phyloP scores from a whole-genome alignment of 2,329 filamentous ascomycete species.

The Saccharata proteae region DNA sequence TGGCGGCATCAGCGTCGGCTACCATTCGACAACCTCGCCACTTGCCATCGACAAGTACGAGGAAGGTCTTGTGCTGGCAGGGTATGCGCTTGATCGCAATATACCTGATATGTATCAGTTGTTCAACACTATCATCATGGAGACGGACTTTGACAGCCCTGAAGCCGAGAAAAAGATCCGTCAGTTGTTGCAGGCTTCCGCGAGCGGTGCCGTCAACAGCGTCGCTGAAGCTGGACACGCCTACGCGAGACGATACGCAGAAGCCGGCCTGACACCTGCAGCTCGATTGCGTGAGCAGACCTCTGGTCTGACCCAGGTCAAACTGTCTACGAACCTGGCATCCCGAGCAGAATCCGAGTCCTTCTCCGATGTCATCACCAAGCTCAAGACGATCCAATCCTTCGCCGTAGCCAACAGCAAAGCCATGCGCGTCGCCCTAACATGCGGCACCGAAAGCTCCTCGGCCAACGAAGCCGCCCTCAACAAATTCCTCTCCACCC shows the following conservation, averaged over 20 bases:
- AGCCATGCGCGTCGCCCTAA: slow-evolving; percentile 67
- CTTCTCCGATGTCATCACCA: slow-evolving; percentile 62
- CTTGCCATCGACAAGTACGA: slow-evolving; percentile 55
- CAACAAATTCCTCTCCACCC: slow-evolving; percentile 52
- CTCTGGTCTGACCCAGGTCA: slow-evolving; percentile 81
- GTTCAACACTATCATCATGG: slow-evolving; percentile 63
- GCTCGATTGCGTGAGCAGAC: slow-evolving; percentile 71
- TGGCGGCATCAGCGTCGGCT: slow-evolving; percentile 74
- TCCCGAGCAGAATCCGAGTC: slow-evolving; percentile 57
- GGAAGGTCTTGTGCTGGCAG: slow-evolving; percentile 75
- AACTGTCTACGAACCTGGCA: slow-evolving; percentile 68
- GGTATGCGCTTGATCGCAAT: slow-evolving; percentile 81
- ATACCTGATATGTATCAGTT: slow-evolving; percentile 85
- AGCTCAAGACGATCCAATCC: slow-evolving; percentile 74
- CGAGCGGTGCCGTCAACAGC: slow-evolving; percentile 81
- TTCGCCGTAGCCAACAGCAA: slow-evolving; percentile 59
- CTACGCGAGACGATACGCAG: slow-evolving; percentile 73
- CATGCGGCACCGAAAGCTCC: slow-evolving; percentile 67
- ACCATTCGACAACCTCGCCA: slow-evolving; percentile 72
- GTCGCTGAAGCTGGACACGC: slow-evolving; percentile 84
- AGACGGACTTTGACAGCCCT: slow-evolving; percentile 80
- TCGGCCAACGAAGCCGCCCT: slow-evolving; percentile 59
- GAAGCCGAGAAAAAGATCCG: slow-evolving; percentile 72
- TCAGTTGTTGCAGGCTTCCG: slow-evolving; percentile 74
- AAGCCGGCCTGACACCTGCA: slow-evolving; percentile 62